These are phyloP conservation scores for Lanmaoa rubissima DNA, from an alignment of 768 basidiomycete genomes.

Conservation along the genomic window DNA sequence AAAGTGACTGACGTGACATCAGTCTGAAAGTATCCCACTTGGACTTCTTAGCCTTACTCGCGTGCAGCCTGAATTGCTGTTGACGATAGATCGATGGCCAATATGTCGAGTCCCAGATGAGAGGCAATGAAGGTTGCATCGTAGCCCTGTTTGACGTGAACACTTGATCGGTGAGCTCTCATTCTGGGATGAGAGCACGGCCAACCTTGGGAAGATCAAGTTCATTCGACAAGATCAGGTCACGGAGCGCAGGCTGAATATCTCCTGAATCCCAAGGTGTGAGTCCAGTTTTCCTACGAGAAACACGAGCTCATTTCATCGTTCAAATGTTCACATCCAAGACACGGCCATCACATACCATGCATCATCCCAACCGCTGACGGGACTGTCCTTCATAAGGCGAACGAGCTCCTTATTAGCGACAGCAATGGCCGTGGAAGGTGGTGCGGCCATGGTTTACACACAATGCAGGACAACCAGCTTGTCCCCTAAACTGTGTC, in stretches of 20 bases:
- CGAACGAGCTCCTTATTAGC: slow-evolving; percentile 2
- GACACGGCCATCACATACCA: slow-evolving; percentile 5
- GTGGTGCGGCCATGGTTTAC: neutral
- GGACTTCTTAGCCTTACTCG: slow-evolving; percentile 13
- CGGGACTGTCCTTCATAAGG: slow-evolving; percentile 12
- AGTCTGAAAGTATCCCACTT: neutral
- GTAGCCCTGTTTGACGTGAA: slow-evolving; percentile 15
- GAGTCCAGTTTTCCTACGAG: slow-evolving; percentile 42
- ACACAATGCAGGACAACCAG: neutral
- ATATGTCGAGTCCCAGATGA: slow-evolving; percentile 17
- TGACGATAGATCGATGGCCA: slow-evolving; percentile 20
- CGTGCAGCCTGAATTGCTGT: slow-evolving; percentile 17
- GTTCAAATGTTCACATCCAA: neutral
- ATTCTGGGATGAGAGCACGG: slow-evolving; percentile 54
- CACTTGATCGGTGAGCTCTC: slow-evolving; percentile 18
- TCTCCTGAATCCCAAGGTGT: slow-evolving; percentile 66
- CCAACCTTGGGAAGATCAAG: slow-evolving; percentile 43
- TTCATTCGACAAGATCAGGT: slow-evolving; percentile 46
- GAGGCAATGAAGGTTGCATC: slow-evolving; percentile 18
- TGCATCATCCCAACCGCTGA: slow-evolving; percentile 21
- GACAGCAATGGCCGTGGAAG: too few relatives aligned
- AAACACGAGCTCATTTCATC: neutral
- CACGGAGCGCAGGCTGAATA: slow-evolving; percentile 53
- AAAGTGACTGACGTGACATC: slow-evolving; percentile 1
- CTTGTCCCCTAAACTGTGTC: neutral